These are phyloP conservation scores for Mycena indigotica DNA, from an alignment of 768 basidiomycete genomes.

Conservation along the genomic window DNA sequence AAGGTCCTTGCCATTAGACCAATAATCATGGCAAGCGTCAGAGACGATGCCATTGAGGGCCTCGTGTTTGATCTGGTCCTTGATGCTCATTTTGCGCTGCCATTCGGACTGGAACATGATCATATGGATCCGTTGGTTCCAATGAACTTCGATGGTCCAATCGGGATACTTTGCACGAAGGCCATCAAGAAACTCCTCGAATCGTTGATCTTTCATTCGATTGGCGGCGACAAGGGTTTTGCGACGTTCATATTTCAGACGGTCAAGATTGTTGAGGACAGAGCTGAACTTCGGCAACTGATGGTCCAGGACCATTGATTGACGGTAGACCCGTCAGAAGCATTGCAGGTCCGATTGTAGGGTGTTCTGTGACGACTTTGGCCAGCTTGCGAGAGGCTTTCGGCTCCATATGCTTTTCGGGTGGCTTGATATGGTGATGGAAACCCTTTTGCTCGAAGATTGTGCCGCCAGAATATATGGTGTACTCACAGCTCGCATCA, in stretches of 20 bases:
- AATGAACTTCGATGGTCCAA: slow-evolving; percentile 16
- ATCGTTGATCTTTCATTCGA: slow-evolving; percentile 6
- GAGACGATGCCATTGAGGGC: slow-evolving; percentile 38
- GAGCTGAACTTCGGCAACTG: slow-evolving; percentile 27
- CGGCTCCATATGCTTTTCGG: background rate
- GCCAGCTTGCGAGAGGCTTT: background rate
- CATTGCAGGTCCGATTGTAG: slow-evolving; percentile 11
- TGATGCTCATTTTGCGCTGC: slow-evolving; percentile 24
- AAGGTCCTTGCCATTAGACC: slow-evolving; percentile 28
- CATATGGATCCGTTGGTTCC: slow-evolving; percentile 18
- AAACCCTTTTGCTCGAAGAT: slow-evolving; percentile 6
- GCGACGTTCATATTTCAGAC: slow-evolving; percentile 25
- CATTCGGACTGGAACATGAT: slow-evolving; percentile 25
- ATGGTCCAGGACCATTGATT: slow-evolving; percentile 25
- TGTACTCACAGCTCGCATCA: slow-evolving; percentile 7
- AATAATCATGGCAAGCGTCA: slow-evolving; percentile 41
- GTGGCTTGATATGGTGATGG: slow-evolving; percentile 10
- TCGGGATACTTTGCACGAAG: slow-evolving; percentile 18
- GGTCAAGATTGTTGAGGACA: slow-evolving; percentile 22
- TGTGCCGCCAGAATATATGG: slow-evolving; percentile 5
- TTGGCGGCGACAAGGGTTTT: slow-evolving; percentile 10
- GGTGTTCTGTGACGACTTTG: slow-evolving; percentile 9
- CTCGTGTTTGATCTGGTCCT: slow-evolving; percentile 12
- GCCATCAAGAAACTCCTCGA: slow-evolving; percentile 11
- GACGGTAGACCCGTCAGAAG: slow-evolving; percentile 26